These are phyloP conservation scores for Alternaria sp. DNA, from an alignment of 2,329 filamentous ascomycete species.

Conservation along the genomic window DNA sequence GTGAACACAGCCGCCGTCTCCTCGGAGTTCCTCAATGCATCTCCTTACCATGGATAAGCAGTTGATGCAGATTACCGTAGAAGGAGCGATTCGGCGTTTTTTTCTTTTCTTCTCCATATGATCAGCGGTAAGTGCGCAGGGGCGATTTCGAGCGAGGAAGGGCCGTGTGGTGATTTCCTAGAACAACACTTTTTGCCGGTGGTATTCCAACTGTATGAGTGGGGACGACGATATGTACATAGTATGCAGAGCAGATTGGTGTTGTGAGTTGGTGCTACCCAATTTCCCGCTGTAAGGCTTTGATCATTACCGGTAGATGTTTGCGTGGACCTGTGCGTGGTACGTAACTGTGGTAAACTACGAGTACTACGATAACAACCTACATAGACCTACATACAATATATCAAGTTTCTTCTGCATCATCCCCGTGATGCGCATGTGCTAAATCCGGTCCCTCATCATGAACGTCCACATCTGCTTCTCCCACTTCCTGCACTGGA, in stretches of 20 bases:
- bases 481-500: background rate
- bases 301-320: background rate
- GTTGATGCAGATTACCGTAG: background rate
- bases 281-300: background rate
- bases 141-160: background rate
- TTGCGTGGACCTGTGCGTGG: background rate
- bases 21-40: background rate
- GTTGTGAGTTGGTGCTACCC: background rate
- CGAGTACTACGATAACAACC: background rate
- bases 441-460: background rate
- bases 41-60: background rate
- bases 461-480: background rate
- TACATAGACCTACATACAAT: background rate
- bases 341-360: background rate
- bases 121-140: background rate
- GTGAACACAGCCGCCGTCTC: background rate
- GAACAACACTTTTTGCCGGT: background rate
- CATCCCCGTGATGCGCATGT: background rate
- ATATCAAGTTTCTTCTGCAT: background rate
- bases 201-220: background rate
- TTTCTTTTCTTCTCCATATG: background rate
- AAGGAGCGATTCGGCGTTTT: conserved; percentile 5
- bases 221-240: background rate
- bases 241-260: background rate
- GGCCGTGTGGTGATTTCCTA: background rate